Evolutionary conservation across 805 yeast species (phyloP).

Genomic region (Myxozyma monticola): DNA sequence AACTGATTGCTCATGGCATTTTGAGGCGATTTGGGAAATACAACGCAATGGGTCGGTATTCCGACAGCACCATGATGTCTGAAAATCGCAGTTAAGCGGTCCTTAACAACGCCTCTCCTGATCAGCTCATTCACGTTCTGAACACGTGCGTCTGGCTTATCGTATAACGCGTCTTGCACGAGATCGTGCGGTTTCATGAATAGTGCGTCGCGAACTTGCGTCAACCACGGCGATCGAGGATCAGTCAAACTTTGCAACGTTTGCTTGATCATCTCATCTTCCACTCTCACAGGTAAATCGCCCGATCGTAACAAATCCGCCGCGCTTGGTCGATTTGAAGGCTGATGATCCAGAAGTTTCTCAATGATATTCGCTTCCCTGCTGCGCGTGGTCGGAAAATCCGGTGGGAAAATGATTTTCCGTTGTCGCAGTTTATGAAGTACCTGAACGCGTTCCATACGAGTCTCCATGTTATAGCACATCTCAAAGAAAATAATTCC

Average conservation of each 20-base stretch:
- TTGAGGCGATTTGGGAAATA: slow-evolving; percentile 82
- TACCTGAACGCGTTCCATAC: slow-evolving; percentile 86
- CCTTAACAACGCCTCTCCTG: slow-evolving; percentile 59
- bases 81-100: slow-evolving; percentile 63
- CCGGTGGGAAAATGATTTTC: slow-evolving; percentile 66
- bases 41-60: slow-evolving; percentile 58
- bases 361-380: slow-evolving; percentile 68
- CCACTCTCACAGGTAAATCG: slow-evolving; percentile 80
- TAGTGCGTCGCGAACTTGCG: slow-evolving; percentile 81
- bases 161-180: slow-evolving; percentile 84
- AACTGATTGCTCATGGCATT: slow-evolving; percentile 57
- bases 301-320: slow-evolving; percentile 74
- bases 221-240: slow-evolving; percentile 92
- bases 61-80: slow-evolving; percentile 85
- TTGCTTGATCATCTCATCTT: slow-evolving; percentile 84
- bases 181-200: slow-evolving; percentile 82
- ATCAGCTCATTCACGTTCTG: slow-evolving; percentile 50
- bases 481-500: slow-evolving; percentile 96
- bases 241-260: slow-evolving; percentile 82
- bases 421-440: slow-evolving; percentile 63
- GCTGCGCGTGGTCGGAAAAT: slow-evolving; percentile 53
- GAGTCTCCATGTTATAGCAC: slow-evolving; percentile 81
- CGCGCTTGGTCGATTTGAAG: slow-evolving; percentile 78
- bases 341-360: slow-evolving; percentile 73
- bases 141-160: slow-evolving; percentile 41